These are phyloP conservation scores for Claviceps paspali DNA, from an alignment of 2,329 filamentous ascomycete species.

Conservation along the genomic window DNA sequence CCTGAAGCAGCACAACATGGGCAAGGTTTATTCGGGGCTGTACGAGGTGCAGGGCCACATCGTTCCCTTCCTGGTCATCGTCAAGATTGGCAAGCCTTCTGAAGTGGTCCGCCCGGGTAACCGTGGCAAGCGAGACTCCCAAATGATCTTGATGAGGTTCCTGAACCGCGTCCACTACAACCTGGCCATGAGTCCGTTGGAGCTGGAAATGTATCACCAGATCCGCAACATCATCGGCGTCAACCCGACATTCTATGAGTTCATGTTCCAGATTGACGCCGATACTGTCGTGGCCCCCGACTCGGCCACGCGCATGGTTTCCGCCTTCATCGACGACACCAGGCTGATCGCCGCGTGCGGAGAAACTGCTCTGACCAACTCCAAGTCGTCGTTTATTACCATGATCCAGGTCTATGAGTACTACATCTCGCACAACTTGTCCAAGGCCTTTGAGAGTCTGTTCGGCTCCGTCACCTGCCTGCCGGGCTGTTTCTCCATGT, in stretches of 20 bases:
- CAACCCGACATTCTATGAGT: conserved; percentile 97
- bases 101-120: conserved; percentile 92
- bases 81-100: conserved; percentile 96
- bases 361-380: conserved; percentile 85
- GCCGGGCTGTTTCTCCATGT: conserved; percentile 98
- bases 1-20: conserved; percentile 98
- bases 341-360: conserved; percentile 88
- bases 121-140: conserved; percentile 97
- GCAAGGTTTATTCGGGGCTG: conserved; percentile 91
- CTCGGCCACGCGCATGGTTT: conserved; percentile 81
- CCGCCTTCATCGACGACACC: conserved; percentile 81
- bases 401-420: conserved; percentile 99
- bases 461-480: conserved; percentile 96
- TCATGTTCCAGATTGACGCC: conserved; percentile 88
- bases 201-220: conserved; percentile 97
- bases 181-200: conserved; percentile 84
- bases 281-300: conserved; percentile 88
- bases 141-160: conserved; percentile 98
- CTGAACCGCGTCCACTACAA: conserved; percentile 98
- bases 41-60: conserved; percentile 98
- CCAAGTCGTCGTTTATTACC: conserved; percentile 83
- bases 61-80: conserved; percentile 89
- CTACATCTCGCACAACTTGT: conserved; percentile 95
- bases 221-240: conserved; percentile 98
- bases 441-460: conserved; percentile 92